Base-by-base conservation (phyloP, 768 basidiomycete genomes). In the Strobilomyces echinocephalus region DNA sequence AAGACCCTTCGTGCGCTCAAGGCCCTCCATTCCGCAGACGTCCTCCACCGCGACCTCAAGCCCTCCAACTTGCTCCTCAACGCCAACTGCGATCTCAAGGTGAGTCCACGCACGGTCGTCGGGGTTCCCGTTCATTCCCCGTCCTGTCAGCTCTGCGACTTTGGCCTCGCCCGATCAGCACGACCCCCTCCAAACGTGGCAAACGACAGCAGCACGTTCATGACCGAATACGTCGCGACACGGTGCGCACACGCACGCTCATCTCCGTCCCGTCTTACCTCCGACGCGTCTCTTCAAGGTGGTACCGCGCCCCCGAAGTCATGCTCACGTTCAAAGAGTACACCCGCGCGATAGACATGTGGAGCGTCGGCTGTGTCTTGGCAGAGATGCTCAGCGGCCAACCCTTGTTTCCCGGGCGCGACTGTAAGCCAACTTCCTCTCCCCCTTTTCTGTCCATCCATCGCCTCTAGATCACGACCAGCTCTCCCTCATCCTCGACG, bases 301-400 rank as follows among this genome's bases (percentile, higher is more conserved):
- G 95, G 95, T 98, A 97, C 68, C 84, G 95, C 30, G 95, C 95
- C 0, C 95, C 95, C 0, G 95, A 97, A 69, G 91, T 98, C 56
- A 97, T 98, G 95, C 79, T 98, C 34, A 95, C 92, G 0, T 97
- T 97, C 76, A 93, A 95, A 65, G 87, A 95, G 74, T 97, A 97
- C 68, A 94, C 92, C 6, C 81, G 82, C 33, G 87, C 87, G 0
- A 88, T 91, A 69, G 89, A 91, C 59, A 80, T 92, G 67, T 93
- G 90, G 91, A 84, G 83, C 54, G 88, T 91, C 18, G 88, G 90
- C 2, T 92, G 90, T 65, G 84, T 91, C 2, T 72, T 91, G 45
- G 95, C 94, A 8, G 94, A 95, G 72, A 93, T 95, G 91, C 74
- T 95, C 0, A 84, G 79, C 54, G 91, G 95, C n/a, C 85, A 88